These are phyloP conservation scores for Collariella sp. DNA, from an alignment of 495 filamentous ascomycete species.

Conservation along the genomic window DNA sequence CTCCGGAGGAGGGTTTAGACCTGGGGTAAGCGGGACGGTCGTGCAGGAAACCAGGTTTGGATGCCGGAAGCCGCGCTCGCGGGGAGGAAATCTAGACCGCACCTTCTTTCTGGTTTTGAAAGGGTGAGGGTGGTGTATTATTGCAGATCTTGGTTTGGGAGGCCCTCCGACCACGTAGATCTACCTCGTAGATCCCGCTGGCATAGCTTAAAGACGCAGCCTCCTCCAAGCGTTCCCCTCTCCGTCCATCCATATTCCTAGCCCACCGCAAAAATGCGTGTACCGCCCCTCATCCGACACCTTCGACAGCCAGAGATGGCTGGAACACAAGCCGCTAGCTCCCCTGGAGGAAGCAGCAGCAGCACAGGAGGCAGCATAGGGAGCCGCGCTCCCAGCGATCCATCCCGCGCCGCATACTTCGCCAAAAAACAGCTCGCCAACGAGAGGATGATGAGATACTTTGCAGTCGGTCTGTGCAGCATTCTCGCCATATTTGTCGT, in stretches of 20 bases:
- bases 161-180: too few relatives aligned
- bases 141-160: too few relatives aligned
- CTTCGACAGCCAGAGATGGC: conserved; percentile 7
- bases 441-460: conserved; percentile 30
- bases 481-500: conserved; percentile 46
- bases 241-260: too few relatives aligned
- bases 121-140: too few relatives aligned
- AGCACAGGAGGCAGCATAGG: conserved; percentile 4
- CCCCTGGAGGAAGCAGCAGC: conserved; percentile 1
- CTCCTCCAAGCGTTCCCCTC: too few relatives aligned
- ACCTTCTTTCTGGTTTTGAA: too few relatives aligned
- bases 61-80: neutral
- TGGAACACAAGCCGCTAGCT: neutral
- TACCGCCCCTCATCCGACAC: too few relatives aligned
- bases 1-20: conserved; percentile 10
- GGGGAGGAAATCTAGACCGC: too few relatives aligned
- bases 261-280: too few relatives aligned
- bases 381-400: conserved; percentile 8
- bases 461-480: conserved; percentile 36
- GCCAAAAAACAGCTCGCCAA: conserved; percentile 26
- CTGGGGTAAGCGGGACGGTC: neutral
- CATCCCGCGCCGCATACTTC: conserved; percentile 20
- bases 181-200: too few relatives aligned
- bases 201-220: too few relatives aligned
- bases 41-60: neutral